phyloP scores from a whole-genome alignment of 2,329 filamentous ascomycete species.

The Calonectria pauciramosa region DNA sequence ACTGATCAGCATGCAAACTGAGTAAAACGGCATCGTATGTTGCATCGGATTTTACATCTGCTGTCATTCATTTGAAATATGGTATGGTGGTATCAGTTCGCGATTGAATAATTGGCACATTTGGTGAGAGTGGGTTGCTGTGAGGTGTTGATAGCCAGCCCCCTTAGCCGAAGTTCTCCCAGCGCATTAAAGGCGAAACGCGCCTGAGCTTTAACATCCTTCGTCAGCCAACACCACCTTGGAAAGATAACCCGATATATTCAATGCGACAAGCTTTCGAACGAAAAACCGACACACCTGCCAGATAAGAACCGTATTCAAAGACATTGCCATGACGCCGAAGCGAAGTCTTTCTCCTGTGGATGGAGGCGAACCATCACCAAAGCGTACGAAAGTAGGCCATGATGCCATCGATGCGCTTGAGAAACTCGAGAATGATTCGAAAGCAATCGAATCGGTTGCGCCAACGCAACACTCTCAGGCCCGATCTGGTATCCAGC shows the following conservation, averaged over 20 bases:
- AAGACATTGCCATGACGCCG: constrained; percentile 46
- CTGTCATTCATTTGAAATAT: too few relatives aligned
- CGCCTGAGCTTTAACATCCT: constrained; percentile 17
- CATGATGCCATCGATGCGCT: constrained; percentile 14
- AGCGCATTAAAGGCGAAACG: constrained; percentile 6
- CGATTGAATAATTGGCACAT: neutral
- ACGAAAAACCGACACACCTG: neutral
- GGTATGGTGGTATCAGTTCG: neutral
- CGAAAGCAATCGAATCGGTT: constrained; percentile 36
- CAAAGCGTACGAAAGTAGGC: constrained; percentile 49
- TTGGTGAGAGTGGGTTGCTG: neutral
- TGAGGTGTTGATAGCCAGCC: neutral
- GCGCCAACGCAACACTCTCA: constrained; percentile 50
- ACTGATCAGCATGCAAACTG: neutral
- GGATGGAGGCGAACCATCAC: constrained; percentile 42
- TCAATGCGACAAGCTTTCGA: neutral
- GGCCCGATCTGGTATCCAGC: constrained; percentile 59
- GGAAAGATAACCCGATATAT: too few relatives aligned
- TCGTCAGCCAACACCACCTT: neutral
- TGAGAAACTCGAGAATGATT: constrained; percentile 31
- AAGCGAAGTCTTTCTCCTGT: constrained; percentile 54
- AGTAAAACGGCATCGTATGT: neutral
- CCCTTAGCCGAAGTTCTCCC: constrained; percentile 39
- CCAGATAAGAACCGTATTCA: neutral
- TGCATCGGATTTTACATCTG: too few relatives aligned